A percentile compares a stretch with the other conserved stretches of the same genome.
Conservation (phyloP, 2,329 filamentous ascomycete genomes). For the Myriosclerotinia scirpicola region DNA sequence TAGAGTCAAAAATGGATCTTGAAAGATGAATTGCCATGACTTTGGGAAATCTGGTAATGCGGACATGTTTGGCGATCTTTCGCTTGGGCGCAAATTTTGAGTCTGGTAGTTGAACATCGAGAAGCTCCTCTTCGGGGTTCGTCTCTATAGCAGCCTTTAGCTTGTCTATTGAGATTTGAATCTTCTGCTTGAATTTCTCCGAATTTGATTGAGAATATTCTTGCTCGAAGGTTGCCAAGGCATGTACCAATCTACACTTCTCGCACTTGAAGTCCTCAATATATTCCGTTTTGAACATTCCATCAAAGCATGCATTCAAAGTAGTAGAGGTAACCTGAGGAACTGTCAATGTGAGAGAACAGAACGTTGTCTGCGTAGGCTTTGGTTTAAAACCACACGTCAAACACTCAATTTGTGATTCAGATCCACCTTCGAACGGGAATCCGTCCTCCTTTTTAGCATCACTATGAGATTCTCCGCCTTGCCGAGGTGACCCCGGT, state of each 20-base stretch:
- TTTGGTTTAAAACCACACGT: constrained; percentile 88
- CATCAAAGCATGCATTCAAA: constrained; percentile 86
- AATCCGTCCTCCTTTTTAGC: constrained; percentile 66
- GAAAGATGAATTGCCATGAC: constrained; percentile 90
- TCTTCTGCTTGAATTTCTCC: constrained; percentile 49
- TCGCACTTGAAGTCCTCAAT: constrained; percentile 98
- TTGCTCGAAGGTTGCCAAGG: constrained; percentile 59
- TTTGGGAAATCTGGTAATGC: constrained; percentile 84
- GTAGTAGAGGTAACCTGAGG: constrained; percentile 80
- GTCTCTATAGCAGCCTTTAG: constrained; percentile 70
- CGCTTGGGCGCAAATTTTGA: constrained; percentile 73
- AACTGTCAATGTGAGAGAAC: constrained; percentile 88
- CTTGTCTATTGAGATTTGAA: constrained; percentile 61
- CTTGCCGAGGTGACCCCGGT: neutral
- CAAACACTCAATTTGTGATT: constrained; percentile 93
- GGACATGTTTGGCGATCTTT: constrained; percentile 82
- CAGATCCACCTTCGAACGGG: constrained; percentile 85
- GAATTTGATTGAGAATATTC: constrained; percentile 58
- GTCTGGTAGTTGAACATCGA: constrained; percentile 73
- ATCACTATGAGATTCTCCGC: constrained; percentile 13
- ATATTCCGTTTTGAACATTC: constrained; percentile 89
- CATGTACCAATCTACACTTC: constrained; percentile 83
- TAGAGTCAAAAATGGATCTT: constrained; percentile 83
- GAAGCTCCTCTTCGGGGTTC: constrained; percentile 76
- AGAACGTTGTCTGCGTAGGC: constrained; percentile 79